Evolutionary conservation across 768 basidiomycete genomes (phyloP), one percentile per base, ranked within the genome.

Genomic region (Phanerochaete sordida): DNA sequence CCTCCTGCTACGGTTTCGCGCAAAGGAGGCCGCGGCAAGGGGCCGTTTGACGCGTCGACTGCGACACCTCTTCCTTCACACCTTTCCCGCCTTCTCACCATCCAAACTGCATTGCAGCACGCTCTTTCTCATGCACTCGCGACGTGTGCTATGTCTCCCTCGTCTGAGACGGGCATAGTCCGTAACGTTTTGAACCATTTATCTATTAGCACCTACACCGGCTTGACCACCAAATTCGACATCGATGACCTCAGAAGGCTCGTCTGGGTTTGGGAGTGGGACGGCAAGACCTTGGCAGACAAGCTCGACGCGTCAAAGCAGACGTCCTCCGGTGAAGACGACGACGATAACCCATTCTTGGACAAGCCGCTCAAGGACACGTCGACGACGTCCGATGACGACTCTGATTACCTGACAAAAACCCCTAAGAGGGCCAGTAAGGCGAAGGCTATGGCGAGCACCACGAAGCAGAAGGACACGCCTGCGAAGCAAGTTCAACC

Each of bases 231-330:
- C 3, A 81, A 83, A 57, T 85, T 91, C 64, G 80, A 81, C 31
- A 63, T 84, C n/a, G 82, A 86, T 51, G 91, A 92, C 66, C 76
- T 93, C 48, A 83, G 77, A 58, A 80, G 88, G 60, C 79, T 94
- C 21, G 93, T 91, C 73, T 93, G 92, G 91, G 61, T 93, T 16
- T 93, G 92, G 90, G 92, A 93, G 70, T 94, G 92, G 92, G 86
- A 91, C 67, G 80, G 81, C 6, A 72, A 80, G 46, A 62, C 76
- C 5, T 56, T 82, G 2, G 76, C 80, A 2, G 15, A 62, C 8
- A 50, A 26, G 12, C 24, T 39, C 6, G 24, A 11, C 24, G 35
- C 19, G 28, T n/a, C 52, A 1, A 56, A 52, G 23, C 19, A 4
- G 13, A 51, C 12, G 13, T 31, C 35, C 43, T 26, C 52, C 59